These are phyloP conservation scores for Carex myosuroides DNA, from an alignment of 176 grass and related monocot genomes.

Conservation along the genomic window DNA sequence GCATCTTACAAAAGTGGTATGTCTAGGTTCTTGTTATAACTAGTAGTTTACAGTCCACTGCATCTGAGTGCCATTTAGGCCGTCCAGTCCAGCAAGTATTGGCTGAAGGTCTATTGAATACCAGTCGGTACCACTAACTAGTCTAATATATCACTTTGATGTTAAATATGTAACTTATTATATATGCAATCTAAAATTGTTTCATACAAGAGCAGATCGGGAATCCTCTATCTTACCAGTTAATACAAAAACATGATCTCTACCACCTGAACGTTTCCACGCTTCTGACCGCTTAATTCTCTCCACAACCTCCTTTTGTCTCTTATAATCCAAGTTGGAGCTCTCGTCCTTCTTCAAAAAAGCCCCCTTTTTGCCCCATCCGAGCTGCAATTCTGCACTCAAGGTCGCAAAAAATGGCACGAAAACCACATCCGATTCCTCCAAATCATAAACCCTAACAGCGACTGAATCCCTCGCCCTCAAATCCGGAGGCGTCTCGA, in stretches of 20 bases:
- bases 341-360: slow-evolving; percentile 67
- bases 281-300: slow-evolving; percentile 47
- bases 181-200: not conserved
- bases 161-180: not conserved
- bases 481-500: slow-evolving; percentile 23
- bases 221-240: slow-evolving; percentile 41
- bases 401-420: slow-evolving; percentile 90
- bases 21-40: not conserved
- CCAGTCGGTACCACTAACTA: not conserved
- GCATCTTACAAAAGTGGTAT: not conserved
- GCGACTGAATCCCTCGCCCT: slow-evolving; percentile 2
- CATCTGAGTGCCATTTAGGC: not conserved
- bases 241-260: slow-evolving; percentile 73
- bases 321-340: slow-evolving; percentile 41
- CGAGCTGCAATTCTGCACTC: slow-evolving; percentile 89
- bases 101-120: not conserved
- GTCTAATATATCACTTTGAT: not conserved
- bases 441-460: slow-evolving; percentile 50
- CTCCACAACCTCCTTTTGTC: slow-evolving; percentile 73
- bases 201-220: not conserved
- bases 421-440: slow-evolving; percentile 67
- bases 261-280: slow-evolving; percentile 65
- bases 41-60: not conserved
- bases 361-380: slow-evolving; percentile 62
- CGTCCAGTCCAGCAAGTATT: not conserved